Conservation (phyloP, 2,329 filamentous ascomycete species). For the Cladosporium sp. region DNA sequence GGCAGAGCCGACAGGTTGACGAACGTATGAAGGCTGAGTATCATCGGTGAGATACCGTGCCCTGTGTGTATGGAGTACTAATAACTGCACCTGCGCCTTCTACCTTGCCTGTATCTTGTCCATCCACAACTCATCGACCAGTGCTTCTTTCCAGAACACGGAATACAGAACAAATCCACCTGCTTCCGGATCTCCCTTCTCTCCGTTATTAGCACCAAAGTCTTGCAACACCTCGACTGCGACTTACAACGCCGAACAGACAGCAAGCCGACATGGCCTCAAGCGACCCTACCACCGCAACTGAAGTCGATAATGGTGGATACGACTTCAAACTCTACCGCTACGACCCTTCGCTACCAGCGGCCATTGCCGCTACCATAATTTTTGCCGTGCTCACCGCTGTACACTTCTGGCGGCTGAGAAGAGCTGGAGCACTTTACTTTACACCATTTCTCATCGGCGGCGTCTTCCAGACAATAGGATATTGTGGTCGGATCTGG, state of each 20-base stretch:
- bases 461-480: conserved; percentile 48
- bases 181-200: neutral
- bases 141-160: neutral
- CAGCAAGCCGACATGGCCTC: neutral
- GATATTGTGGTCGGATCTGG: conserved; percentile 42
- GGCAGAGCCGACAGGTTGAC: neutral
- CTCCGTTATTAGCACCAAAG: neutral
- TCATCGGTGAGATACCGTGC: neutral
- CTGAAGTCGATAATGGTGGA: neutral
- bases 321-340: conserved; percentile 22
- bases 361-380: conserved; percentile 48
- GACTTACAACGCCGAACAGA: no score
- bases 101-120: neutral
- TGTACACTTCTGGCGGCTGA: conserved; percentile 45
- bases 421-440: conserved; percentile 50
- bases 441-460: conserved; percentile 50
- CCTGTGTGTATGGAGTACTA: neutral
- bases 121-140: neutral
- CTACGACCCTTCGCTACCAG: conserved; percentile 49
- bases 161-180: neutral
- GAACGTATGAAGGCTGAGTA: neutral
- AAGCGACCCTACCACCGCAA: neutral
- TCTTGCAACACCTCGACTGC: no score
- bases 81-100: neutral
- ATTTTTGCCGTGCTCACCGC: conserved; percentile 48